Conservation (phyloP, 2,329 filamentous ascomycete genomes). For the Colletotrichum eremochloae region DNA sequence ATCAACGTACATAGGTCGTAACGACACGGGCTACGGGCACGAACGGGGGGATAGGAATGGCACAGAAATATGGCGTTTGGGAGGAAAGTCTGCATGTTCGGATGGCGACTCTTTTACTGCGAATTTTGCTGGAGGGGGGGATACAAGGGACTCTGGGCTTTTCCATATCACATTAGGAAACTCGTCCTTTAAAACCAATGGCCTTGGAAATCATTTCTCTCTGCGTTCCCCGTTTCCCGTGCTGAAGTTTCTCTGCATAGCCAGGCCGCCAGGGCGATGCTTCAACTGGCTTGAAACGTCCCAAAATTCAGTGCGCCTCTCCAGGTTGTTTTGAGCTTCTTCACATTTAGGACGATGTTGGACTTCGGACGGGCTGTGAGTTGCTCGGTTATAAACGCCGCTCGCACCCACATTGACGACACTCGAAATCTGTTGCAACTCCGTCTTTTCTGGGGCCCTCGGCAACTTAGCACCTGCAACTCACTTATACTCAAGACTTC, state of each 20-base stretch:
- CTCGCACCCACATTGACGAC: constrained; percentile 22
- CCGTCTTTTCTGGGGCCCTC: constrained; percentile 27
- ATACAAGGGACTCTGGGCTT: constrained; percentile 12
- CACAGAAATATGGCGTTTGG: constrained; percentile 43
- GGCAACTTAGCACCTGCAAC: constrained; percentile 26
- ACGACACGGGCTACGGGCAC: constrained; percentile 35
- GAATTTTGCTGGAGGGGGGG: constrained; percentile 28
- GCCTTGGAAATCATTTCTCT: constrained; percentile 14
- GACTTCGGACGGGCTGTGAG: not conserved
- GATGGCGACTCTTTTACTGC: constrained; percentile 34
- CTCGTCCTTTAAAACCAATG: constrained; percentile 27
- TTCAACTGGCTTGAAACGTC: not conserved
- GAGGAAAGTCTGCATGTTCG: constrained; percentile 39
- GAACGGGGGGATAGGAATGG: constrained; percentile 33
- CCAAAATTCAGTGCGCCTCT: not conserved
- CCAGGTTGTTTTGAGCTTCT: not conserved
- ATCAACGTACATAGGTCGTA: constrained; percentile 41
- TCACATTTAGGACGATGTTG: not conserved
- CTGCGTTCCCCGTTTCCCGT: not conserved
- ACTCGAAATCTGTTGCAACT: not conserved
- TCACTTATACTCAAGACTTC: constrained; percentile 13
- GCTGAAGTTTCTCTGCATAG: not conserved
- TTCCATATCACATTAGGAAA: constrained; percentile 37
- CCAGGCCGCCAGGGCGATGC: not conserved
- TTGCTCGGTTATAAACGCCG: constrained; percentile 6